Conservation (phyloP, 768 basidiomycete species). For the Xerocomus potaroensis region DNA sequence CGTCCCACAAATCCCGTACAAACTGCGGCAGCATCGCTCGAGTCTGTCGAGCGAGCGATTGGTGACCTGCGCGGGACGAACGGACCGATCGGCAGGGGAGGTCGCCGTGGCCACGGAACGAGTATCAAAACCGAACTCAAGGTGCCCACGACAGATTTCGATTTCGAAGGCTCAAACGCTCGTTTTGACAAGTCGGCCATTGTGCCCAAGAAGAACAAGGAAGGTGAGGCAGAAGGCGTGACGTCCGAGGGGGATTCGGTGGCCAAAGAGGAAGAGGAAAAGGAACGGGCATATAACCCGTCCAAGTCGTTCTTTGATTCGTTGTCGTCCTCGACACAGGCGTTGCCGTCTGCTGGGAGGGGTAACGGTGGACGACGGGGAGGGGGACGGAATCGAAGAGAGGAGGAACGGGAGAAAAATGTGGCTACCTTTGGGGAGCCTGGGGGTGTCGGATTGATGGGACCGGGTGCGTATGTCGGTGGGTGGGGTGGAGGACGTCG, state of each 20-base stretch:
- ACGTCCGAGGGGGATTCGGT: conserved; percentile 27
- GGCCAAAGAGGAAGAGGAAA: conserved; percentile 35
- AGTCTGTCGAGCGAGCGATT: conserved; percentile 61
- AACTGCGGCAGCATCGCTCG: conserved; percentile 68
- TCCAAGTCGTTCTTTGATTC: conserved; percentile 81
- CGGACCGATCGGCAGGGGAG: conserved; percentile 36
- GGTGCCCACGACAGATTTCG: conserved; percentile 76
- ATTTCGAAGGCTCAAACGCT: conserved; percentile 74
- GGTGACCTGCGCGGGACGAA: conserved; percentile 44
- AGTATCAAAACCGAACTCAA: conserved; percentile 36
- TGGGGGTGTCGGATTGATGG: conserved; percentile 72
- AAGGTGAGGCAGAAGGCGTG: conserved; percentile 28
- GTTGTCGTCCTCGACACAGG: conserved; percentile 45
- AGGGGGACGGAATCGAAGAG: conserved; percentile 63
- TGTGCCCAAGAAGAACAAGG: conserved; percentile 33
- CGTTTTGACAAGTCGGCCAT: conserved; percentile 74
- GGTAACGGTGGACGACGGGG: conserved; percentile 42
- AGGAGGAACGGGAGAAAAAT: conserved; percentile 82
- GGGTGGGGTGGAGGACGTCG: conserved; percentile 68
- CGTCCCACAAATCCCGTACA: conserved; percentile 51
- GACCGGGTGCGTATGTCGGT: conserved; percentile 74
- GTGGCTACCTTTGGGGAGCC: conserved; percentile 87
- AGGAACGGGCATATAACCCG: conserved; percentile 64
- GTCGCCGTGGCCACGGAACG: conserved; percentile 31
- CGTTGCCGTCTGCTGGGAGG: conserved; percentile 27